These are phyloP conservation scores for Candida maesae DNA, from an alignment of 805 yeast species.

Conservation along the genomic window DNA sequence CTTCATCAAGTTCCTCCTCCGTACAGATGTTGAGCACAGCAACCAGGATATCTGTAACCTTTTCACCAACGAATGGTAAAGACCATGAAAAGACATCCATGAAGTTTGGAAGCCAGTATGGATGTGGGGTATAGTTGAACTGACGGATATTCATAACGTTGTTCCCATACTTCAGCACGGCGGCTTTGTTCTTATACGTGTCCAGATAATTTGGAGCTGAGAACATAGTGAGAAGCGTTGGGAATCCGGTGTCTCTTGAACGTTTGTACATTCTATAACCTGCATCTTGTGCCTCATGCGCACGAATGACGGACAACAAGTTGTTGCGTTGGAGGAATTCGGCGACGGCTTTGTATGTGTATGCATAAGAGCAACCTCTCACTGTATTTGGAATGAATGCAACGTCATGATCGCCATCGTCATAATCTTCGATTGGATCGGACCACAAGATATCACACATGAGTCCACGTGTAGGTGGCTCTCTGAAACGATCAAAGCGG, in stretches of 20 bases:
- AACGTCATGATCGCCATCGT: constrained; percentile 51
- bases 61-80: constrained; percentile 94
- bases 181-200: constrained; percentile 91
- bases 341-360: constrained; percentile 72
- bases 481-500: constrained; percentile 73
- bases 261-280: constrained; percentile 94
- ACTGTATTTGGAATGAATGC: constrained; percentile 62
- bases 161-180: constrained; percentile 85
- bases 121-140: constrained; percentile 90
- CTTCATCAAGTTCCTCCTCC: constrained; percentile 87
- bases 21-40: constrained; percentile 90
- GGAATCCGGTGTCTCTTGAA: constrained; percentile 81
- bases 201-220: constrained; percentile 96
- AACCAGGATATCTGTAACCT: constrained; percentile 89
- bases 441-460: constrained; percentile 97
- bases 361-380: constrained; percentile 92
- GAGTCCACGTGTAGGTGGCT: constrained; percentile 89
- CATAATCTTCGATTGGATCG: constrained; percentile 90
- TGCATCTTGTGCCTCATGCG: constrained; percentile 97
- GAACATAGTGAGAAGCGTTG: constrained; percentile 84
- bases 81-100: constrained; percentile 99
- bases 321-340: constrained; percentile 75
- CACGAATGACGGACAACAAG: constrained; percentile 80
- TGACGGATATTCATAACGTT: constrained; percentile 94
- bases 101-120: constrained; percentile 94